Evolutionary conservation across 768 basidiomycete genomes (phyloP).

Genomic region (Rhodotorula paludigena): DNA sequence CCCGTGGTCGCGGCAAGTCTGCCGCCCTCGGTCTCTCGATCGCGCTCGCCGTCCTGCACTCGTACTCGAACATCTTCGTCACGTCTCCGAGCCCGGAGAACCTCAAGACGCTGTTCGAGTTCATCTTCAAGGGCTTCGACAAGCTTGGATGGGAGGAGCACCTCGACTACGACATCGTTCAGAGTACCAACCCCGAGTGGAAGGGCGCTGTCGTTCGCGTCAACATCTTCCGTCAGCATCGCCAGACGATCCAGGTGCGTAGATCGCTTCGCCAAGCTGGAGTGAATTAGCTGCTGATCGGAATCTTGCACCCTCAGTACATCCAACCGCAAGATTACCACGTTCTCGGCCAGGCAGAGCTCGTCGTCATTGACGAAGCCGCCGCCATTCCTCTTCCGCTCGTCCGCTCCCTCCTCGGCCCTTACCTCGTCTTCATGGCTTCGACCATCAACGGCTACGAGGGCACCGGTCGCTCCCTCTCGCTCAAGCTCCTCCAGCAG

Average conservation of each 20-base stretch:
- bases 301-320: constrained; percentile 57
- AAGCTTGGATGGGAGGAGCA: constrained; percentile 93
- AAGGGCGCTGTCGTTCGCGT: constrained; percentile 93
- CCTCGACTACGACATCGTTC: constrained; percentile 93
- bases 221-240: constrained; percentile 83
- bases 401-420: constrained; percentile 86
- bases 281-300: not conserved
- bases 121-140: constrained; percentile 94
- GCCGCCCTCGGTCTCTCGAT: constrained; percentile 93
- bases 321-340: constrained; percentile 98
- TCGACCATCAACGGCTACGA: constrained; percentile 99
- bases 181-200: constrained; percentile 90
- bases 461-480: constrained; percentile 96
- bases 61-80: constrained; percentile 96
- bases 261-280: no score
- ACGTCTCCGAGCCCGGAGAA: constrained; percentile 97
- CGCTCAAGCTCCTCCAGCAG: constrained; percentile 94
- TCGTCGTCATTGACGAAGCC: constrained; percentile 96
- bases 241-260: constrained; percentile 89
- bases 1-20: constrained; percentile 91
- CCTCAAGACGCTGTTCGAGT: constrained; percentile 94
- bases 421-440: constrained; percentile 94
- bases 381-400: constrained; percentile 96
- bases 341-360: constrained; percentile 92
- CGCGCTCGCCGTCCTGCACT: constrained; percentile 83